Evolutionary conservation across 371 early-diverging fungal species (phyloP), one percentile per base, ranked within the genome.

Genomic region (Apophysomyces sp.): DNA sequence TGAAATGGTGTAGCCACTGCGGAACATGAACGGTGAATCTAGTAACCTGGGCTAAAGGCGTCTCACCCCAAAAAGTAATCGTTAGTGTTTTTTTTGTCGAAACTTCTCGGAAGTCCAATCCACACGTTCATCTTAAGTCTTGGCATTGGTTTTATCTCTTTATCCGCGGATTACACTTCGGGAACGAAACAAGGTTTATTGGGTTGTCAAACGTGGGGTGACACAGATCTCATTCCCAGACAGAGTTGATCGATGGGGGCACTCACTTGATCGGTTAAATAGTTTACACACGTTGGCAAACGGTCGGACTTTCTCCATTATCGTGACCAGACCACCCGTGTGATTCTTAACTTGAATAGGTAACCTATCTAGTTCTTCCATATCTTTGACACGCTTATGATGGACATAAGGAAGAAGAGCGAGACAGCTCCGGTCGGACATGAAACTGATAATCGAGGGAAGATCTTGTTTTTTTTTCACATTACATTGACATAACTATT

Each of bases 131-230:
- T 44, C 49, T 44, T 44, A 44, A 44, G 21, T n/a, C 21, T 21
- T 44, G n/a, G 49, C 21, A n/a, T 18, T 7, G n/a, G 26, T 44
- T 44, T 44, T 44, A 44, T 18, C 21, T 21, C 21, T 26, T 16
- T 44, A 16, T 7, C 49, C 49, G 49, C 49, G 49, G 49, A 4
- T 44, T 44, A 21, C 18, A 21, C 49, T 44, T 44, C 49, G 49
- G 49, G 49, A 44, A n/a, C 27, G 21, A 44, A 44, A 44, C 49
- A 44, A 44, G 21, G 49, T 44, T 44, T 44, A 44, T 44, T 44
- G 24, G 49, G 49, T 44, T 44, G 49, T 44, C 49, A 44, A 44
- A 44, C 49, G 49, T 44, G 49, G 49, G 24, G 49, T 44, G 49
- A 44, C 49, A 44, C 49, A 44, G 49, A 44, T 44, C 49, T 44